Conservation (phyloP, 306 rosid genomes). For the Cucurbita argyrosperma region DNA sequence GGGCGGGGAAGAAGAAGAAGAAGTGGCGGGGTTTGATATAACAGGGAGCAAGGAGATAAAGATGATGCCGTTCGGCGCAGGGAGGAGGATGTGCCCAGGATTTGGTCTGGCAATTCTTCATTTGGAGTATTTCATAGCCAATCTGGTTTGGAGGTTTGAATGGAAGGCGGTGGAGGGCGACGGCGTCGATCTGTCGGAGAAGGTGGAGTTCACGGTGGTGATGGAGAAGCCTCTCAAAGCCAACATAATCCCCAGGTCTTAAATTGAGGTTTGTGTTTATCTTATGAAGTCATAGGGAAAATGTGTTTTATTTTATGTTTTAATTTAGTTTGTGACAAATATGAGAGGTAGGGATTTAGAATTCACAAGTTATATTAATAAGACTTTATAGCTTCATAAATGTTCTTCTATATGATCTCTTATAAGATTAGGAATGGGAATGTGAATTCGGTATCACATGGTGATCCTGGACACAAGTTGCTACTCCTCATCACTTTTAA, state of each 20-base stretch:
- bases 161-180: conserved; percentile 26
- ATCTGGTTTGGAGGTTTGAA: conserved; percentile 30
- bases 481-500: no score
- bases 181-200: conserved; percentile 39
- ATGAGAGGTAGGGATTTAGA: no score
- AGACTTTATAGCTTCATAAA: no score
- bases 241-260: background rate
- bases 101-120: conserved; percentile 29
- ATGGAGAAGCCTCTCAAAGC: conserved; percentile 34
- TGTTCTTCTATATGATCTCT: no score
- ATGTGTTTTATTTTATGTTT: no score
- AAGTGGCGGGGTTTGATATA: conserved; percentile 18
- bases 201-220: background rate
- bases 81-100: conserved; percentile 43
- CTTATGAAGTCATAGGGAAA: no score
- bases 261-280: background rate
- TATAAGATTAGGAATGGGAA: no score
- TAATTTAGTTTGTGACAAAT: no score
- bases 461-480: no score
- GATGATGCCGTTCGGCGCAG: conserved; percentile 60
- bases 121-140: conserved; percentile 34
- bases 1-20: background rate
- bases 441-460: no score
- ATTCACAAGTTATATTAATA: no score
- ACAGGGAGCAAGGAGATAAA: conserved; percentile 31